Conservation (phyloP, 352 stramenopile species). For the Phytophthora aleatoria region DNA sequence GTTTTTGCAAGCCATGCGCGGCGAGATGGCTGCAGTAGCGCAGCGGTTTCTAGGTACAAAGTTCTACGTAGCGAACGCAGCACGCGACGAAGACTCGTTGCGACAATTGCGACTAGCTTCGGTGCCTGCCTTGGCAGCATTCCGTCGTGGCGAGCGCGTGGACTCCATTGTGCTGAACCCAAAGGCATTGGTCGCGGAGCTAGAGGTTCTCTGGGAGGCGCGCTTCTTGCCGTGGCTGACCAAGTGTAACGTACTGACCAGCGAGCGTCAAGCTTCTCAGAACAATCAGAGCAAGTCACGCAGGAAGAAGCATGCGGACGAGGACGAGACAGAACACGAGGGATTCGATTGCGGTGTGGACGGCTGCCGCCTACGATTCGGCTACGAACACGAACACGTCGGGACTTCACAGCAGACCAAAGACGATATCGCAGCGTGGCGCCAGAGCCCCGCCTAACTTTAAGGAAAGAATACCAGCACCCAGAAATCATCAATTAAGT, state of each 20-base stretch:
- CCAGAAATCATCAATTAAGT: constrained; percentile 21
- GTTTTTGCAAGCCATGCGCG: constrained; percentile 36
- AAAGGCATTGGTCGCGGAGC: constrained; percentile 34
- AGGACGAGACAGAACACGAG: constrained; percentile 33
- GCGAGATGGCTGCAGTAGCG: constrained; percentile 49
- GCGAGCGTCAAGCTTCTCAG: constrained; percentile 37
- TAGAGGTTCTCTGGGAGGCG: constrained; percentile 56
- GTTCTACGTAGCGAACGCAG: constrained; percentile 47
- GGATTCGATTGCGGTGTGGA: constrained; percentile 69
- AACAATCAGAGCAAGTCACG: constrained; percentile 8
- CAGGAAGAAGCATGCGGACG: constrained; percentile 13
- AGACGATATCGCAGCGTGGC: constrained; percentile 65
- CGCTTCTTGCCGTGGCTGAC: constrained; percentile 63
- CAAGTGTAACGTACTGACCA: constrained; percentile 63
- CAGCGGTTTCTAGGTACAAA: constrained; percentile 59
- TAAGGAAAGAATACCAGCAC: constrained; percentile 16
- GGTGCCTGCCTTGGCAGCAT: constrained; percentile 48
- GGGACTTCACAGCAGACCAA: constrained; percentile 63
- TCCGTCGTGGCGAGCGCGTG: constrained; percentile 54
- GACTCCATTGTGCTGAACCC: constrained; percentile 50
- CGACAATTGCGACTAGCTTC: constrained; percentile 44
- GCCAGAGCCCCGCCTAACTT: constrained; percentile 28
- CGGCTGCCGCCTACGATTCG: constrained; percentile 64
- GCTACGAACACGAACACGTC: constrained; percentile 76
- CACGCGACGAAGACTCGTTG: constrained; percentile 36